Conservation (phyloP, 805 yeast genomes). For the Kodamaea fukazawae region DNA sequence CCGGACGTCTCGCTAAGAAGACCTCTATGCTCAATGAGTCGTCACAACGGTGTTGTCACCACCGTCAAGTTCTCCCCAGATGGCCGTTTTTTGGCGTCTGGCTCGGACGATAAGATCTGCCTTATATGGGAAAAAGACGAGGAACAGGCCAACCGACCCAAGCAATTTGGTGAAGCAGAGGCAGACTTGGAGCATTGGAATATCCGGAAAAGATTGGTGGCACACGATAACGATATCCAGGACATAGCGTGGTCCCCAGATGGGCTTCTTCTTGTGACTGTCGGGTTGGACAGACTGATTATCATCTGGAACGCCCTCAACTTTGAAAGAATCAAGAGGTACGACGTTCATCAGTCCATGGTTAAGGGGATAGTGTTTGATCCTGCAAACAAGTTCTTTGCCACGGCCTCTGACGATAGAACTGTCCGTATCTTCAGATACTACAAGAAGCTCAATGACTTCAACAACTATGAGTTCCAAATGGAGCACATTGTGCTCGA, state of each 20-base stretch:
- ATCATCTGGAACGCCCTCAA: constrained; percentile 93
- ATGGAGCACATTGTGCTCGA: constrained; percentile 79
- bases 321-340: constrained; percentile 82
- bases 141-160: constrained; percentile 49
- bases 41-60: constrained; percentile 97
- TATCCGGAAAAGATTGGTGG: constrained; percentile 85
- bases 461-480: constrained; percentile 71
- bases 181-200: constrained; percentile 90
- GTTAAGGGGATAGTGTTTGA: constrained; percentile 97
- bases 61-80: constrained; percentile 89
- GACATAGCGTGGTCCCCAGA: constrained; percentile 99
- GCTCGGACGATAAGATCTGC: constrained; percentile 90
- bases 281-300: constrained; percentile 89
- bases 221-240: constrained; percentile 97
- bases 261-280: constrained; percentile 83
- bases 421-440: constrained; percentile 85
- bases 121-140: constrained; percentile 93
- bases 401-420: constrained; percentile 95
- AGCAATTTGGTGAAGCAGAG: constrained; percentile 66
- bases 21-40: constrained; percentile 85
- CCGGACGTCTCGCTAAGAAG: constrained; percentile 29
- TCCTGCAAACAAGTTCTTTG: constrained; percentile 97
- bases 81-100: constrained; percentile 87
- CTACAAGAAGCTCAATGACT: constrained; percentile 56
- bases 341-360: constrained; percentile 90